Conservation (phyloP, 441 rosid genomes). For the Brassica hybrid region DNA sequence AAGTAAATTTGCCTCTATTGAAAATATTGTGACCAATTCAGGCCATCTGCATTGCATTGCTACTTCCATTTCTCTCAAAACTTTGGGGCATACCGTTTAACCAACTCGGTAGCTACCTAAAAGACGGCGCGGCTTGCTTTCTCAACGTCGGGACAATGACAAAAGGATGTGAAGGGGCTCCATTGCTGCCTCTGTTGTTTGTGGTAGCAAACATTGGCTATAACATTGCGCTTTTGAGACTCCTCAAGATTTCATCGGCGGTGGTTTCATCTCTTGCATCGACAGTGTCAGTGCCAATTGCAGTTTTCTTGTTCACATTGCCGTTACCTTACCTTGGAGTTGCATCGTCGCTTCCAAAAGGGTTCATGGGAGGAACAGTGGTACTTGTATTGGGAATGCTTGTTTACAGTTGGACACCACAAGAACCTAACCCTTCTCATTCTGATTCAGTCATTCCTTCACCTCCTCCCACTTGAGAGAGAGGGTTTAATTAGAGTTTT, state of each 20-base stretch:
- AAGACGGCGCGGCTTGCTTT: constrained; percentile 92
- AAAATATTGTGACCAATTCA: constrained; percentile 35
- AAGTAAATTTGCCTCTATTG: constrained; percentile 7
- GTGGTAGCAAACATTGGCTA: constrained; percentile 81
- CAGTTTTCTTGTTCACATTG: constrained; percentile 77
- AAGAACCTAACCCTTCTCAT: constrained; percentile 21
- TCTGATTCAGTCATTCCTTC: constrained; percentile 30
- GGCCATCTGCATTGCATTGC: constrained; percentile 79
- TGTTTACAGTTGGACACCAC: constrained; percentile 75
- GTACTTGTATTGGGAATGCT: constrained; percentile 84
- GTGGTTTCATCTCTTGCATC: constrained; percentile 89
- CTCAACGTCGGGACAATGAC: constrained; percentile 64
- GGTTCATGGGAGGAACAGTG: constrained; percentile 81
- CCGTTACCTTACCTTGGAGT: constrained; percentile 85
- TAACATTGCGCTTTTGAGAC: constrained; percentile 86
- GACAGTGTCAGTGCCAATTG: constrained; percentile 90
- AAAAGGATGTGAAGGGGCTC: constrained; percentile 93
- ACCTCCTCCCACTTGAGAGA: constrained; percentile 26
- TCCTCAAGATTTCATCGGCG: constrained; percentile 91
- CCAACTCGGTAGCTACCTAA: constrained; percentile 83
- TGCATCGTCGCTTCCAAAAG: constrained; percentile 79
- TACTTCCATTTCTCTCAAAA: constrained; percentile 88
- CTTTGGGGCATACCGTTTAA: constrained; percentile 92
- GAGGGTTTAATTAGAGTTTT: neutral
- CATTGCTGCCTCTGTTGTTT: constrained; percentile 81